A percentile compares a stretch with the other conserved stretches of the same genome.
Evolutionary conservation across 345 rosid genomes (phyloP).

Genomic region (Gossypioides kirkii): DNA sequence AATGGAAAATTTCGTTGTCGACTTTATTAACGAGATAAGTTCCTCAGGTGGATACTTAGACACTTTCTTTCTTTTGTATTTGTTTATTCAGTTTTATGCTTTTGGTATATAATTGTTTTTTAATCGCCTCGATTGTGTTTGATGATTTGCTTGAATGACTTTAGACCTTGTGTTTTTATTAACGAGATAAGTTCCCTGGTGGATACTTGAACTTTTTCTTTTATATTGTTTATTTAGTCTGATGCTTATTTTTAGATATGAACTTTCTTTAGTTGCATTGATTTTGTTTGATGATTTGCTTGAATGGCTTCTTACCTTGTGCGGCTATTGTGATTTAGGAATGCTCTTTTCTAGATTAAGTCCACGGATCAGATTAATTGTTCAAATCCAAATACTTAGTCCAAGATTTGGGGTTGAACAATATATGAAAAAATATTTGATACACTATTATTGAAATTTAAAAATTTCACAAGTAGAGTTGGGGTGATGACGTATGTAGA

Average conservation of each 20-base stretch:
- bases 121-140: not conserved
- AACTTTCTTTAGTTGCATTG: not conserved
- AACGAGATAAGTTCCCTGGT: conserved; percentile 53
- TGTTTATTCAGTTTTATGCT: not conserved
- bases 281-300: not conserved
- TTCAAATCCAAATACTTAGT: no score
- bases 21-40: conserved; percentile 57
- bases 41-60: conserved; percentile 37
- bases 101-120: no score
- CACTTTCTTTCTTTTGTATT: not conserved
- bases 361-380: no score
- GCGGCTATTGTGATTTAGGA: no score
- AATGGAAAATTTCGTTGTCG: conserved; percentile 83
- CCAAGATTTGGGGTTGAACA: no score
- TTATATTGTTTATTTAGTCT: not conserved
- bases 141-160: not conserved
- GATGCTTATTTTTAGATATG: not conserved
- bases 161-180: not conserved
- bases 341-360: no score
- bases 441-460: no score
- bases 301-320: not conserved
- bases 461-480: no score
- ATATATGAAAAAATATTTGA: no score
- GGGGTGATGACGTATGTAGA: no score
- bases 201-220: not conserved